Evolutionary conservation across 1,139 yeast species (phyloP), one percentile per base, ranked within the genome.

Genomic region (Saccharomycopsis hybrid): DNA sequence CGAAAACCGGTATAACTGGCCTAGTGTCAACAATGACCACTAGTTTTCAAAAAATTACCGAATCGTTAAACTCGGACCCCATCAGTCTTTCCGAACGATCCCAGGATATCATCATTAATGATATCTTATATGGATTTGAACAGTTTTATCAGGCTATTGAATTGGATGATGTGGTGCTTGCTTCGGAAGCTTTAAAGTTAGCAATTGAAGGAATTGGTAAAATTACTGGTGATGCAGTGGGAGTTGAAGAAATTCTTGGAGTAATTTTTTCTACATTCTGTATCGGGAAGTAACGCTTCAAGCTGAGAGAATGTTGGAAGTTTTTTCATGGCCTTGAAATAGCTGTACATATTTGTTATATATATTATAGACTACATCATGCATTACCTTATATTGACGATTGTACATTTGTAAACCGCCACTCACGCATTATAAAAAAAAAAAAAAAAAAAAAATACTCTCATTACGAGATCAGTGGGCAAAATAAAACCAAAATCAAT

Each of bases 261-360:
- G 92, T 86, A 2, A 95, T 92, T 0, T 92, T 92, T 62, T 82
- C 95, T 4, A 85, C 80, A 56, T 94, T 92, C 62, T 92, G 98
- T 65, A 88, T 92, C 42, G 98, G 98, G 4, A 92, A 92, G 65
- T 92, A 70, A 36, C 18, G 55, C 8, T 18, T 18, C 18, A 18
- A 18, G 18, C 18, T 18, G 18, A 18, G 18, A 18, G 18, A 18
- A 18, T 18, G 18, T 18, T 18, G 18, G 18, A 18, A 18, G 18
- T 18, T 18, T 18, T 18, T 18, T 18, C 18, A 18, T 11, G 9
- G 18, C 18, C 18, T 39, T 11, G 33, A 28, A 30, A 18, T 31
- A 18, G n/a, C 13, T 42, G 28, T 29, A 18, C 9, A 33, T 11
- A n/a, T 33, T 11, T n/a, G 18, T 30, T 33, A 33, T 11, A 11